phyloP scores from a whole-genome alignment of 73 alveolate species.

The Tetrahymena elliotti region DNA sequence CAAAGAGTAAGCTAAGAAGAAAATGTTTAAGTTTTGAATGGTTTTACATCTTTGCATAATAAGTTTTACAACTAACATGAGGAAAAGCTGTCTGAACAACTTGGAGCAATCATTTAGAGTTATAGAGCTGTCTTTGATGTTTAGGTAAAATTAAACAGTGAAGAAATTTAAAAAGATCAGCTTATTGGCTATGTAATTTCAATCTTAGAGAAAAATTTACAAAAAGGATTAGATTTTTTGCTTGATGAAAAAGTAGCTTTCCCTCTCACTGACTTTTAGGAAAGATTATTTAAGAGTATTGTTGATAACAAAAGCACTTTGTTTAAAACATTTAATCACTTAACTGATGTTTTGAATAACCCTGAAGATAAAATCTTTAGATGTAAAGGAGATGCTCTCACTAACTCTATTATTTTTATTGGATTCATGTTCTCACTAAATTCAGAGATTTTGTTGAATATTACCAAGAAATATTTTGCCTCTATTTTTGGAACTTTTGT shows the following conservation, averaged over 20 bases:
- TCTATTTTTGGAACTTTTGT: background rate
- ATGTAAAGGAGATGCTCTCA: background rate
- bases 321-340: background rate
- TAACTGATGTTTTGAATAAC: background rate
- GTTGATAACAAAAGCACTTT: background rate
- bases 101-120: background rate
- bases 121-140: background rate
- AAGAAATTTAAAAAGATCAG: background rate
- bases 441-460: background rate
- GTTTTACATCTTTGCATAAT: background rate
- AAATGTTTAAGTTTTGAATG: background rate
- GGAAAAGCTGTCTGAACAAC: background rate
- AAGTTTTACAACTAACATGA: background rate
- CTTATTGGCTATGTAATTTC: background rate
- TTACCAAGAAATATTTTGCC: background rate
- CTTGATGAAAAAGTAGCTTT: background rate
- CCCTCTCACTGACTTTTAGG: background rate
- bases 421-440: background rate
- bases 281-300: background rate
- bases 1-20: background rate
- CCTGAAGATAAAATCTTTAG: background rate
- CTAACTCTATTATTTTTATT: background rate
- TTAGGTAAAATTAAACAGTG: background rate
- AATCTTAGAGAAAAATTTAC: background rate
- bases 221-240: background rate